Evolutionary conservation across 208 protist genomes (phyloP).

Genomic region (Trypanosoma avium): DNA sequence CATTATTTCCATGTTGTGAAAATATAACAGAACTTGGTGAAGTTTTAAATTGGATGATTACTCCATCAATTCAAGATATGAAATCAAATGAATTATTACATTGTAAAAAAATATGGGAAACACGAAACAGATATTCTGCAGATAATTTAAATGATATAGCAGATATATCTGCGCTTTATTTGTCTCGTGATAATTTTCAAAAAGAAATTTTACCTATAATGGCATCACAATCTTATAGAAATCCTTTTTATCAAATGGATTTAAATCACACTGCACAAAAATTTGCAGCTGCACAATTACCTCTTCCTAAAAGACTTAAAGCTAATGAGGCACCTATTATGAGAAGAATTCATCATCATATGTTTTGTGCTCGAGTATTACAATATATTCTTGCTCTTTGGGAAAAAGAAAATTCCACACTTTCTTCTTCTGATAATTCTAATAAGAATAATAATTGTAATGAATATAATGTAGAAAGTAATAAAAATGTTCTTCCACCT

Average conservation of each 20-base stretch:
- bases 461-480: not conserved
- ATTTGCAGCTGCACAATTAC: slow-evolving; percentile 28
- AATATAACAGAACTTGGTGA: slow-evolving; percentile 30
- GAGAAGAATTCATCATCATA: slow-evolving; percentile 20
- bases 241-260: slow-evolving; percentile 28
- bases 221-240: not conserved
- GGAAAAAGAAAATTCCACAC: not conserved
- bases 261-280: slow-evolving; percentile 35
- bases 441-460: not conserved
- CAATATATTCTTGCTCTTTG: not conserved
- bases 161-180: slow-evolving; percentile 24
- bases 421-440: not conserved
- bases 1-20: slow-evolving; percentile 39
- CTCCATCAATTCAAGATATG: slow-evolving; percentile 10
- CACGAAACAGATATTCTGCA: slow-evolving; percentile 37
- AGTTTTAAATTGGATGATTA: slow-evolving; percentile 28
- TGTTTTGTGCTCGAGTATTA: slow-evolving; percentile 16
- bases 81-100: slow-evolving; percentile 3
- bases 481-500: not conserved
- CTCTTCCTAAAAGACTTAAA: slow-evolving; percentile 21
- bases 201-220: slow-evolving; percentile 29
- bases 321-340: slow-evolving; percentile 5
- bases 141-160: slow-evolving; percentile 36
- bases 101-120: slow-evolving; percentile 31
- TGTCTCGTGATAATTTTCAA: slow-evolving; percentile 35